Evolutionary conservation across 371 early-diverging fungal genomes (phyloP).

Genomic region (Apophysomyces variabilis): DNA sequence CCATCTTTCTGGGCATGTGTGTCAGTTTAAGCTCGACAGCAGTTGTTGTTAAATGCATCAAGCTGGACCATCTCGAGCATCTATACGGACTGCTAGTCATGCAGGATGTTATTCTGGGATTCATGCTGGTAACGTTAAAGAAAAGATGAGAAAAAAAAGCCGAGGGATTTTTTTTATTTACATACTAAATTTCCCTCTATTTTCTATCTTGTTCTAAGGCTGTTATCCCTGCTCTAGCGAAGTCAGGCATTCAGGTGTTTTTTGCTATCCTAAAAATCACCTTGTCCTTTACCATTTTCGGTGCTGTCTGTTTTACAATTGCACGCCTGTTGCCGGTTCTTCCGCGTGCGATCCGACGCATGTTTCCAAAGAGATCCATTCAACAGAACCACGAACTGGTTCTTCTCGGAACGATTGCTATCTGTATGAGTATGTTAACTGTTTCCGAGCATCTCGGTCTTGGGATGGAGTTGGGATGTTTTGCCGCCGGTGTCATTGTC

Average conservation of each 20-base stretch:
- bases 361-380: conserved; percentile 32
- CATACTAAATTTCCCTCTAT: neutral
- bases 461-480: conserved; percentile 65
- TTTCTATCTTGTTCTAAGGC: conserved; percentile 36
- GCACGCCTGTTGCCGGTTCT: conserved; percentile 32
- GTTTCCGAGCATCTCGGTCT: conserved; percentile 52
- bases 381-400: conserved; percentile 49
- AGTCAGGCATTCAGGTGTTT: conserved; percentile 49
- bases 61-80: conserved; percentile 49
- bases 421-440: conserved; percentile 53
- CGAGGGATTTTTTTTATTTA: neutral
- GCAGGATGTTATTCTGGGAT: conserved; percentile 66
- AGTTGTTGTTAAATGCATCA: conserved; percentile 59
- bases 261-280: conserved; percentile 40
- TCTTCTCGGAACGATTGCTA: conserved; percentile 55
- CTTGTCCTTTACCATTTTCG: conserved; percentile 46
- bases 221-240: conserved; percentile 59
- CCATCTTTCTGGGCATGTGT: conserved; percentile 58
- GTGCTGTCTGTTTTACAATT: conserved; percentile 40
- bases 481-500: conserved; percentile 66
- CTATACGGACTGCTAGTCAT: conserved; percentile 57
- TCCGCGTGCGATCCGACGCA: conserved; percentile 23
- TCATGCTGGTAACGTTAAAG: conserved; percentile 54
- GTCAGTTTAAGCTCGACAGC: conserved; percentile 62
- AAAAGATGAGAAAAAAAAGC: neutral